These are phyloP conservation scores for Isatis tinctoria DNA, from an alignment of 345 rosid species.

Conservation along the genomic window DNA sequence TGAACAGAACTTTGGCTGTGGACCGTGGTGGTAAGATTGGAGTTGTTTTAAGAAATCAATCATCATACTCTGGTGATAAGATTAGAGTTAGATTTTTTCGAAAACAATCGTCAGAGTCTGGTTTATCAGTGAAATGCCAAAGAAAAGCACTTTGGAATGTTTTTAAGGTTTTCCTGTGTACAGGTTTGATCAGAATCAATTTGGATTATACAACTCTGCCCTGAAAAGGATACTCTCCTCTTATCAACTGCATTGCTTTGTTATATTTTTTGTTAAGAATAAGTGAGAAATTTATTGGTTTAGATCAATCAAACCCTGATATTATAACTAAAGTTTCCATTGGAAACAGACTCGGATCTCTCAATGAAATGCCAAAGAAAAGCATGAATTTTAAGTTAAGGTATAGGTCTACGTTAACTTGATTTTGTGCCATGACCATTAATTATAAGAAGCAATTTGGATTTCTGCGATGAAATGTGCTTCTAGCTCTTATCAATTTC, in stretches of 20 bases:
- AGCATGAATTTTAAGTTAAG: background rate
- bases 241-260: conserved; percentile 4
- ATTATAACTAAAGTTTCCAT: background rate
- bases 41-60: background rate
- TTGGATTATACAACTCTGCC: background rate
- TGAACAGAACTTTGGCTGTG: background rate
- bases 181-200: background rate
- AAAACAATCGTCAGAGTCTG: background rate
- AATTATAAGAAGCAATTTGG: background rate
- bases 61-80: background rate
- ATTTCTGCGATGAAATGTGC: background rate
- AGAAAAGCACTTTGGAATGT: background rate
- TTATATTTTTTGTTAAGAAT: background rate
- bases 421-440: background rate
- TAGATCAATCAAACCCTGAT: background rate
- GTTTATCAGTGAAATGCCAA: background rate
- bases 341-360: background rate
- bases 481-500: background rate
- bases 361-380: background rate
- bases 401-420: background rate
- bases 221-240: background rate
- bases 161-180: background rate
- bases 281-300: background rate
- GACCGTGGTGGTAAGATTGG: background rate
- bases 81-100: background rate